A percentile compares a stretch with the other conserved stretches of the same genome.
These are phyloP conservation scores for Boletus semigastroideus DNA, from an alignment of 1,284 basidiomycete genomes.

Conservation along the genomic window DNA sequence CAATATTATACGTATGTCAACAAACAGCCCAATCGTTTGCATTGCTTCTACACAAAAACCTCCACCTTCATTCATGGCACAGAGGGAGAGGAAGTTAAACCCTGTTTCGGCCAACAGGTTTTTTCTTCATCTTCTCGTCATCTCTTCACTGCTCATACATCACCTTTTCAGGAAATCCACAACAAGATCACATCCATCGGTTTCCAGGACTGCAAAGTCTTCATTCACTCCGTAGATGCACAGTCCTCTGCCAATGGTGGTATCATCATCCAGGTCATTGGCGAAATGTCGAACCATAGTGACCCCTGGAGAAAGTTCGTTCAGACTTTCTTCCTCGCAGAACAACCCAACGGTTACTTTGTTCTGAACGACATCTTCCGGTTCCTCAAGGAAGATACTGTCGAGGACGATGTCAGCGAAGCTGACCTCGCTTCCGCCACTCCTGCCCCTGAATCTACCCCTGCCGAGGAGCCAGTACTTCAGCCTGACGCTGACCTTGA, in stretches of 20 bases:
- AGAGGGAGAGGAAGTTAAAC: slow-evolving; percentile 89
- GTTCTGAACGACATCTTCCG: slow-evolving; percentile 99
- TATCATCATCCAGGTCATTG: slow-evolving; percentile 98
- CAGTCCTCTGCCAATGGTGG: slow-evolving; percentile 93
- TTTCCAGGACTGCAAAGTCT: slow-evolving; percentile 97
- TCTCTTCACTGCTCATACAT: slow-evolving; percentile 3
- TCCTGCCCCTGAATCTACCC: slow-evolving; percentile 36
- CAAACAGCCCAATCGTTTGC: slow-evolving; percentile 93
- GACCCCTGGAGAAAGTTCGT: slow-evolving; percentile 98
- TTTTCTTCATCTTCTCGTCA: background rate
- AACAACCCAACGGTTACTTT: slow-evolving; percentile 99
- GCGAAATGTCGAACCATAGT: slow-evolving; percentile 93
- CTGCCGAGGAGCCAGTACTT: slow-evolving; percentile 31
- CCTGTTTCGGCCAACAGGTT: slow-evolving; percentile 93
- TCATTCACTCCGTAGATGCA: slow-evolving; percentile 93
- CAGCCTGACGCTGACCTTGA: slow-evolving; percentile 22
- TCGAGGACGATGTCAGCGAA: slow-evolving; percentile 72
- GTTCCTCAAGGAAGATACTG: slow-evolving; percentile 94
- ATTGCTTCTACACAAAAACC: slow-evolving; percentile 99
- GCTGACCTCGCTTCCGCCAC: slow-evolving; percentile 31
- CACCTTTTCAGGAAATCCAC: slow-evolving; percentile 83
- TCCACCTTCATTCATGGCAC: slow-evolving; percentile 96
- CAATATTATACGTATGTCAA: slow-evolving; percentile 98
- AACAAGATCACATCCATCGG: slow-evolving; percentile 92
- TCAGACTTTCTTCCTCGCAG: slow-evolving; percentile 99